phyloP scores from a whole-genome alignment of 2,329 filamentous ascomycete genomes.

The Scytalidium sp. region DNA sequence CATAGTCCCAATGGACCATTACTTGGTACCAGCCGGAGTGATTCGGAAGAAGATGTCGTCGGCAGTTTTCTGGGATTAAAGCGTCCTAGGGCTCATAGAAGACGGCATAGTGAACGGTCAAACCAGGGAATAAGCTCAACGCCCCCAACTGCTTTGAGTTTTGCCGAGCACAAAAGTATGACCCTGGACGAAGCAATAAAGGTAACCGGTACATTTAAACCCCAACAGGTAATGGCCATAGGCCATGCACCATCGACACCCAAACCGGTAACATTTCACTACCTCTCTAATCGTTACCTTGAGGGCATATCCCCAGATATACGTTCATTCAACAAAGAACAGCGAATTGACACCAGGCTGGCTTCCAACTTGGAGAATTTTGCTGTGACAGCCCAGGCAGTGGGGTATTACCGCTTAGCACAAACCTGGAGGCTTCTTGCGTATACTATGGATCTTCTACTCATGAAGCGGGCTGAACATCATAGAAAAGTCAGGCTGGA shows the following conservation, averaged over 20 bases:
- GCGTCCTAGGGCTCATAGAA: conserved; percentile 36
- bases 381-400: conserved; percentile 53
- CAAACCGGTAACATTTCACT: conserved; percentile 51
- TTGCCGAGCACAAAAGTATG: conserved; percentile 42
- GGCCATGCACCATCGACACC: conserved; percentile 52
- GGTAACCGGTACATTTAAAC: conserved; percentile 53
- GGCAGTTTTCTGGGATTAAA: conserved; percentile 55
- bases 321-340: neutral
- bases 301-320: conserved; percentile 39
- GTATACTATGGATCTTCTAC: conserved; percentile 52
- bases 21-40: conserved; percentile 56
- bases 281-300: conserved; percentile 54
- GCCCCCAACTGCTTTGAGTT: conserved; percentile 36
- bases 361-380: conserved; percentile 51
- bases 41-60: conserved; percentile 63
- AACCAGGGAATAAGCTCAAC: conserved; percentile 49
- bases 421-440: conserved; percentile 63
- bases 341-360: conserved; percentile 35
- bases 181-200: conserved; percentile 56
- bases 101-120: conserved; percentile 42
- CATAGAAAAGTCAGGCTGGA: conserved; percentile 42
- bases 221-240: conserved; percentile 62
- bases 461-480: conserved; percentile 53
- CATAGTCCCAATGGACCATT: conserved; percentile 46
- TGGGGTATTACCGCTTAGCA: conserved; percentile 56